Evolutionary conservation across 345 rosid genomes (phyloP).

Genomic region (Noccaea caerulescens): DNA sequence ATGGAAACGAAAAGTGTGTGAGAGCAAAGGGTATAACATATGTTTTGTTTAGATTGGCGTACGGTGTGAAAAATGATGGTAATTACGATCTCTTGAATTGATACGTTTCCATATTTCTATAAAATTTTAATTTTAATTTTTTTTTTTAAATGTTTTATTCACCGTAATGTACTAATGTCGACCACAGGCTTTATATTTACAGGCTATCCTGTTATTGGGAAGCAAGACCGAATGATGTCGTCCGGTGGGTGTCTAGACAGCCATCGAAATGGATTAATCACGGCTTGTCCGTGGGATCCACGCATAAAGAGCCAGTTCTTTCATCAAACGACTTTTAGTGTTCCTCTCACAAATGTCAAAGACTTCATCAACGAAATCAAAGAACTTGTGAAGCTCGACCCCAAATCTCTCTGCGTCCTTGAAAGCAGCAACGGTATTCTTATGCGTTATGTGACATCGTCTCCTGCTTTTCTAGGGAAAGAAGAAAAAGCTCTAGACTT

Average conservation of each 20-base stretch:
- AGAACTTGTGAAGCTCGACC: slow-evolving; percentile 51
- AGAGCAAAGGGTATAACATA: slow-evolving; percentile 35
- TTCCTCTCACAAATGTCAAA: slow-evolving; percentile 51
- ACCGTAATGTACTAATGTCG: neutral
- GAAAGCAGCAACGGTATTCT: slow-evolving; percentile 68
- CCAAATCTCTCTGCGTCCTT: slow-evolving; percentile 51
- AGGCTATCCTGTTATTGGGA: slow-evolving; percentile 74
- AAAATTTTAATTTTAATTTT: too few relatives aligned
- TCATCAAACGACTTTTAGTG: slow-evolving; percentile 59
- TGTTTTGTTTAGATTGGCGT: slow-evolving; percentile 40
- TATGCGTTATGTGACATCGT: slow-evolving; percentile 71
- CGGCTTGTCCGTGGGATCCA: slow-evolving; percentile 76
- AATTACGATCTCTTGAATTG: neutral
- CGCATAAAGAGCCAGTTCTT: slow-evolving; percentile 66
- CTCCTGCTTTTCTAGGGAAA: slow-evolving; percentile 69
- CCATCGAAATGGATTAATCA: slow-evolving; percentile 44
- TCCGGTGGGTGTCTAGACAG: slow-evolving; percentile 81
- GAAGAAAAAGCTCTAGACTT: slow-evolving; percentile 73
- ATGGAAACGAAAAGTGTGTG: slow-evolving; percentile 43
- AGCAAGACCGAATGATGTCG: slow-evolving; percentile 65
- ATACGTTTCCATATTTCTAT: too few relatives aligned
- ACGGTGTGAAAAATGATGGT: slow-evolving; percentile 66
- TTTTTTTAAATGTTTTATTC: neutral
- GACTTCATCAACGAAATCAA: slow-evolving; percentile 66
- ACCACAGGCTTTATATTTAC: slow-evolving; percentile 54